Evolutionary conservation across 2,329 filamentous ascomycete genomes (phyloP), one percentile per base, ranked within the genome.

Genomic region (Diplocarpon rosae): DNA sequence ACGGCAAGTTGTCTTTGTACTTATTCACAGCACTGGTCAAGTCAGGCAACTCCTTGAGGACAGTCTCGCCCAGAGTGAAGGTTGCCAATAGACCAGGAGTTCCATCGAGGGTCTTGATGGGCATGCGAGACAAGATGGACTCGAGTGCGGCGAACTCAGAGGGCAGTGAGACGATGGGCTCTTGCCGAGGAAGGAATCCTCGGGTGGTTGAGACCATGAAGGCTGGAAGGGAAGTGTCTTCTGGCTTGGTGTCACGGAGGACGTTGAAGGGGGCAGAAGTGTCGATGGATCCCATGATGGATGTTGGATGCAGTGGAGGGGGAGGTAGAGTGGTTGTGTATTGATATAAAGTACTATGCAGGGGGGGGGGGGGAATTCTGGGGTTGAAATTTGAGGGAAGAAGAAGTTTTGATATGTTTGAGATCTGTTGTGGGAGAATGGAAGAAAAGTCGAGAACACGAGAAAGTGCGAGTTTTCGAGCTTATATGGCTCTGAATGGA

Each of bases 191-290:
- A 29, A 90, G 70, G 63, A 88, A 90, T 41, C 84, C 84, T 46
- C 82, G 71, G 3, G 76, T 75, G 16, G 78, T 85, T 36, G 83
- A 86, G 32, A 88, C 83, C 77, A 86, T 85, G 69, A 89, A 89
- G 55, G 83, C 77, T 5, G 80, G 80, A 24, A 85, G 68, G 35
- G 76, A 72, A 44, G 60, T 72, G 62, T 85, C 78, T 48, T 78
- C 63, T 1, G 78, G 76, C 60, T 65, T 69, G 47, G 77, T 73
- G 65, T 83, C 80, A 45, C 70, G 66, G 35, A 85, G 69, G 64
- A 85, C 74, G 43, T 70, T 65, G 61, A 85, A 84, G 50, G 62
- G 42, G 7, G 50, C 43, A 32, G 53, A 36, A 39, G 56, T 52
- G 29, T 43, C 41, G 29, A 54, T 44, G 29, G 59, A 60, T 42